Evolutionary conservation across 768 basidiomycete species (phyloP).

Genomic region (Russula dissimulans): DNA sequence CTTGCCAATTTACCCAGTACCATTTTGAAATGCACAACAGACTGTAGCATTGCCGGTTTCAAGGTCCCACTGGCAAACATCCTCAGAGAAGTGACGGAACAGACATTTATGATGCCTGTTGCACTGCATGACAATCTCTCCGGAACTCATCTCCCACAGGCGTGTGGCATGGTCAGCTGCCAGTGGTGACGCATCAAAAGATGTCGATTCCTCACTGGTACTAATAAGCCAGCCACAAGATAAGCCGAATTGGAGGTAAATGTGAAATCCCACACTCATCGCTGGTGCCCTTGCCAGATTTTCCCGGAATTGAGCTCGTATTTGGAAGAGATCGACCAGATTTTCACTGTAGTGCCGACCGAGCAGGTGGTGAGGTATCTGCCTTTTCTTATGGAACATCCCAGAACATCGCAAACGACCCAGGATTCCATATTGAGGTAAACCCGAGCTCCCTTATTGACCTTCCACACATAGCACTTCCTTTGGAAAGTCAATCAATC

Average conservation of each 20-base stretch:
- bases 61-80: neutral
- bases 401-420: constrained; percentile 11
- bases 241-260: constrained; percentile 99
- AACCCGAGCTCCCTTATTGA: constrained; percentile 70
- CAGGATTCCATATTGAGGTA: constrained; percentile 54
- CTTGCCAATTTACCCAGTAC: constrained; percentile 45
- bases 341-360: constrained; percentile 94
- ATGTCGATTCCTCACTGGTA: constrained; percentile 19
- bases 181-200: constrained; percentile 39
- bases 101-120: constrained; percentile 90
- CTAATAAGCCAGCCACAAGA: constrained; percentile 72
- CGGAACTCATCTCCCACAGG: constrained; percentile 95
- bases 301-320: constrained; percentile 89
- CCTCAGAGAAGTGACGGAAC: constrained; percentile 20
- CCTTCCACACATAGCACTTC: constrained; percentile 95
- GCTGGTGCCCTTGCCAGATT: constrained; percentile 84
- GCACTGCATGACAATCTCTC: constrained; percentile 95
- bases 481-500: constrained; percentile 43
- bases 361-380: constrained; percentile 97
- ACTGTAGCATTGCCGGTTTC: constrained; percentile 45
- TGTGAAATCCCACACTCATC: constrained; percentile 99
- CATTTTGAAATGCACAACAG: constrained; percentile 80
- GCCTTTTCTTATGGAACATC: constrained; percentile 8
- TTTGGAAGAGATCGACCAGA: constrained; percentile 85
- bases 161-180: constrained; percentile 97